Conservation (phyloP, 75 land plant species). For the Sequoia sempervirens region DNA sequence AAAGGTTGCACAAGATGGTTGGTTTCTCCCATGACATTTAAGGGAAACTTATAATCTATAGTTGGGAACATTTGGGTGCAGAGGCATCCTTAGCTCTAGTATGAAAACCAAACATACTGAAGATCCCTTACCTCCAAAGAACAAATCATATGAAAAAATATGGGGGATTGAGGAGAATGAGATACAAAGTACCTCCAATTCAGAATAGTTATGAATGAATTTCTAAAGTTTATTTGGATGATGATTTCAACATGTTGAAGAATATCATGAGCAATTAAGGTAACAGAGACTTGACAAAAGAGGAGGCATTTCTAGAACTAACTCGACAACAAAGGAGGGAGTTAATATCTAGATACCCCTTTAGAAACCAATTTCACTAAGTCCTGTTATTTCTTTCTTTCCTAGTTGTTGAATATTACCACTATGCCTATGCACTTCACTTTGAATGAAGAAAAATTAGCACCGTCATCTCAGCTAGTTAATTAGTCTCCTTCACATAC, state of each 20-base stretch:
- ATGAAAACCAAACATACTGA: not conserved
- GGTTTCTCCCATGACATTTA: not conserved
- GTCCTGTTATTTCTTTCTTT: not conserved
- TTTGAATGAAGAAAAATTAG: not conserved
- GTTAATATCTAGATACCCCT: not conserved
- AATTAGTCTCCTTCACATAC: too few relatives aligned
- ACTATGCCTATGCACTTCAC: not conserved
- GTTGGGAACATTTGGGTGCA: not conserved
- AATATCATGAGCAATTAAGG: not conserved
- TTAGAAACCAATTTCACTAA: not conserved
- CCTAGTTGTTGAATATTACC: not conserved
- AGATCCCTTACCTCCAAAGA: not conserved
- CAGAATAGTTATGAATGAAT: not conserved
- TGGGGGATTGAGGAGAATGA: not conserved
- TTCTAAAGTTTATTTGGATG: not conserved
- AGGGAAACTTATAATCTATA: not conserved
- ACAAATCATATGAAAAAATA: too few relatives aligned
- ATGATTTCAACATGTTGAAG: not conserved
- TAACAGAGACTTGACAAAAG: not conserved
- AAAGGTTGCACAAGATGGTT: not conserved
- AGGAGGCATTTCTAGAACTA: too few relatives aligned
- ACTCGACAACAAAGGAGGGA: not conserved
- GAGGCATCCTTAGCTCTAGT: not conserved
- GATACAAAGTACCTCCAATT: not conserved
- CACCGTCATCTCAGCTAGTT: too few relatives aligned